Percentiles rank a stretch among this genome's conserved stretches.
Evolutionary conservation across 495 filamentous ascomycete genomes (phyloP).

Genomic region (Aspergillus funiculosus): DNA sequence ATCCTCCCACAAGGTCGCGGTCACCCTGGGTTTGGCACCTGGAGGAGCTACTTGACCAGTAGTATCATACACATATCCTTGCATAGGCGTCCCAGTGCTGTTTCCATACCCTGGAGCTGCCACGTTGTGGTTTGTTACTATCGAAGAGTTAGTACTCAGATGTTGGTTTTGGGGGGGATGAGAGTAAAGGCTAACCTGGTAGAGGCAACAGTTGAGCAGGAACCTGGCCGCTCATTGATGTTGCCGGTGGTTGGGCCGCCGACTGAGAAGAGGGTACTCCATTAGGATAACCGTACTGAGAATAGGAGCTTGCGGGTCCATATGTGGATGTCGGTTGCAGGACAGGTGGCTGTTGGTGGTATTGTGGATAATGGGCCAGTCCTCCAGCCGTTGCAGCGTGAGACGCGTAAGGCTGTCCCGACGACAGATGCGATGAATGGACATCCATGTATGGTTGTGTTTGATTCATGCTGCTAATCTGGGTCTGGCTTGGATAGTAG

Average conservation of each 20-base stretch:
- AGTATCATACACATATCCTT: slow-evolving; percentile 62
- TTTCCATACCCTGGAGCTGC: slow-evolving; percentile 44
- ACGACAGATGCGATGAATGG: slow-evolving; percentile 72
- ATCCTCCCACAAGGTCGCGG: slow-evolving; percentile 96
- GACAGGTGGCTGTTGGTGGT: slow-evolving; percentile 71
- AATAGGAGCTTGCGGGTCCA: slow-evolving; percentile 56
- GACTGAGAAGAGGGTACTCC: slow-evolving; percentile 70
- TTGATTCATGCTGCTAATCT: slow-evolving; percentile 77
- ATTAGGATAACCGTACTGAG: slow-evolving; percentile 68
- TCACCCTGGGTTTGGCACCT: slow-evolving; percentile 98
- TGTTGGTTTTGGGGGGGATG: no score
- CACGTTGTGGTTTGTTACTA: slow-evolving; percentile 38
- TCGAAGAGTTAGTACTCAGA: not conserved
- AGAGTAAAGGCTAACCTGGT: slow-evolving; percentile 47
- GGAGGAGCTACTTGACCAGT: slow-evolving; percentile 90
- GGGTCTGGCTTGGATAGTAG: slow-evolving; percentile 35
- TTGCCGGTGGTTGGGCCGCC: slow-evolving; percentile 60
- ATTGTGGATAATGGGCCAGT: slow-evolving; percentile 63
- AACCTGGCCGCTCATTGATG: slow-evolving; percentile 56
- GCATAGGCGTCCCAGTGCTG: slow-evolving; percentile 46
- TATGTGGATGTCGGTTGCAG: slow-evolving; percentile 79
- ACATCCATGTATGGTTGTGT: slow-evolving; percentile 78
- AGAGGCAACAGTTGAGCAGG: slow-evolving; percentile 59
- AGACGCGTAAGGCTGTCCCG: slow-evolving; percentile 70
- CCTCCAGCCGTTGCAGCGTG: slow-evolving; percentile 74